Conservation (phyloP, 2,329 filamentous ascomycete species). For the Stenocarpella maydis region DNA sequence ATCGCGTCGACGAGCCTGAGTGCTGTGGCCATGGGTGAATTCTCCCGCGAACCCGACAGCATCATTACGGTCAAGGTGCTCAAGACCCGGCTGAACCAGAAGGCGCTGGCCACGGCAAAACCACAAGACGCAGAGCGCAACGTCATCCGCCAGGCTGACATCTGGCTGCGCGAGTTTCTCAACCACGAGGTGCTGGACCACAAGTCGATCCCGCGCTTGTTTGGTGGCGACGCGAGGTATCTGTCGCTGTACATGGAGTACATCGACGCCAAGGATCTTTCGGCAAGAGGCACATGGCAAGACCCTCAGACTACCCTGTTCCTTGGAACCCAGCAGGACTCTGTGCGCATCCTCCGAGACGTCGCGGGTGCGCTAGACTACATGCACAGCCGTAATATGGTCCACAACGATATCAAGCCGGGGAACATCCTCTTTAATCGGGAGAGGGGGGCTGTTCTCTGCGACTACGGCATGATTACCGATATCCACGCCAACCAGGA, state of each 20-base stretch:
- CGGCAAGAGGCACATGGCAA: constrained; percentile 56
- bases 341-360: constrained; percentile 61
- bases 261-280: constrained; percentile 63
- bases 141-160: constrained; percentile 66
- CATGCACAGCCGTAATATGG: constrained; percentile 60
- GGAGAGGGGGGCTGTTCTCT: constrained; percentile 66
- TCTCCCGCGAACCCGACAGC: constrained; percentile 60
- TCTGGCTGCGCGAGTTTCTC: constrained; percentile 66
- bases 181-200: constrained; percentile 64
- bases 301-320: constrained; percentile 54
- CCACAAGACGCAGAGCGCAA: constrained; percentile 61
- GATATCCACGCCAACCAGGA: constrained; percentile 51
- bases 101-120: constrained; percentile 46
- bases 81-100: constrained; percentile 55
- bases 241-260: constrained; percentile 70
- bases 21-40: constrained; percentile 63
- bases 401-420: constrained; percentile 71
- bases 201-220: constrained; percentile 65
- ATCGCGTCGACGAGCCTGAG: constrained; percentile 64
- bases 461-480: constrained; percentile 67
- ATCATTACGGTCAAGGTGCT: constrained; percentile 69
- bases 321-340: constrained; percentile 57
- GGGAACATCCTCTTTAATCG: constrained; percentile 68
- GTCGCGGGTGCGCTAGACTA: constrained; percentile 64
- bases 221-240: constrained; percentile 67